A percentile compares a stretch with the other conserved stretches of the same genome.
phyloP scores from a whole-genome alignment of 129 eudicot genomes.

The carrot (Daucus carota) region DNA sequence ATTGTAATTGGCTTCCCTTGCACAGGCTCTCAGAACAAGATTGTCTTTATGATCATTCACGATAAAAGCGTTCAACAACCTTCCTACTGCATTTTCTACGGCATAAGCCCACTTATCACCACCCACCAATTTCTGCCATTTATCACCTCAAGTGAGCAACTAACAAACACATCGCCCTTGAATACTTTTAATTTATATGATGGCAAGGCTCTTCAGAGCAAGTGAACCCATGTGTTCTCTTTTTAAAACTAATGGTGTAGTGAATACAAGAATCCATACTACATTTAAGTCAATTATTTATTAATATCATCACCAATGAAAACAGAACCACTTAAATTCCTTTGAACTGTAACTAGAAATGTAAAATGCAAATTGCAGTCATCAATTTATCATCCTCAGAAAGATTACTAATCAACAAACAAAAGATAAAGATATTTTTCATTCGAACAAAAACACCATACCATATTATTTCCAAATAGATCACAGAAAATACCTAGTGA shows the following conservation, averaged over 20 bases:
- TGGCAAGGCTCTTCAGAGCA: background rate
- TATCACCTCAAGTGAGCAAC: background rate
- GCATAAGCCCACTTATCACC: slow-evolving; percentile 84
- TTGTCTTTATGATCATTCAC: slow-evolving; percentile 86
- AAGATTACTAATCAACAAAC: background rate
- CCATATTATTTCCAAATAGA: background rate
- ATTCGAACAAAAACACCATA: background rate
- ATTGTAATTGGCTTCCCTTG: slow-evolving; percentile 56
- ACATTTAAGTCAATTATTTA: background rate
- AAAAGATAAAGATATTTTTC: background rate
- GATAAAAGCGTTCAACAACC: slow-evolving; percentile 73
- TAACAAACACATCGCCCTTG: background rate
- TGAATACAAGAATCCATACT: background rate
- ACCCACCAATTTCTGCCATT: slow-evolving; percentile 54
- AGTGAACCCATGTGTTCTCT: background rate
- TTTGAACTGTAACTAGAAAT: background rate
- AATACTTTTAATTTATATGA: background rate
- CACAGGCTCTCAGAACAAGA: slow-evolving; percentile 60
- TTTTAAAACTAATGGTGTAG: background rate
- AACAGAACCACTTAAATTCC: background rate
- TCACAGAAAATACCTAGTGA: background rate
- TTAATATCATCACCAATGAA: background rate
- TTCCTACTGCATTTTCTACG: slow-evolving; percentile 78
- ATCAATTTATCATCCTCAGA: background rate
- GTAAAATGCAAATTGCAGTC: background rate